Base-by-base conservation (phyloP, 2,329 filamentous ascomycete species). In the Trichoderma semiorbis region DNA sequence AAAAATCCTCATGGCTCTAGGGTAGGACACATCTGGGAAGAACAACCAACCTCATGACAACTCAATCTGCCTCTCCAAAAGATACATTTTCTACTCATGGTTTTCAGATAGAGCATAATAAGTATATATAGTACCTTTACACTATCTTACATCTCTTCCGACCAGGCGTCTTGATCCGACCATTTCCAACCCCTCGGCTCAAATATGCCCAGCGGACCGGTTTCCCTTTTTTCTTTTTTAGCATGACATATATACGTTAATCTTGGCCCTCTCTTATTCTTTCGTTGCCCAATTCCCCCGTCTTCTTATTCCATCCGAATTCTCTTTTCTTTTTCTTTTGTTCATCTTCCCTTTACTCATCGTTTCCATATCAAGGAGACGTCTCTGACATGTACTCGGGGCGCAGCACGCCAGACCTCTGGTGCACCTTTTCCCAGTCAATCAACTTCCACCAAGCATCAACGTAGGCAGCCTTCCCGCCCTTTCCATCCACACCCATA, bases 391-490 rank as follows among this genome's bases (percentile, higher is more conserved):
- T 81, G 72, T 80, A 83, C 55, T 76, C 78, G 70, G 73, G 84
- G 78, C 77, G 81, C 71, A 73, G 64, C n/a, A 78, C 74, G 53
- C 80, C 78, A 28, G 80, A 74, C 66, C 76, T 78, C 53, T 83
- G 79, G 39, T 85, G 84, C 64, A 97, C 95, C 73, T 87, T 85
- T 64, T 90, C 84, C 96, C 96, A 99, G 83, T 99, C 90, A 75
- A 99, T 91, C 68, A 85, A 85, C 65, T 93, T 83, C 96, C 96
- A 99, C 95, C 95, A 98, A 55, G 87, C 86, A 79, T 92, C 88
- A 68, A 95, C 85, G 81, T 89, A 99, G 67, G 85, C 83, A 68
- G 86, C 85, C 89, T 98, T 99, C 64, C 93, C 94, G 58, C 85
- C 86, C 70, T 91, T 81, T 6, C 91, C 91, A 53, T 80, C 80